Evolutionary conservation across 148 eudicot species (phyloP), one percentile per base, ranked within the genome.

Genomic region (Rhododendron williamsianum): DNA sequence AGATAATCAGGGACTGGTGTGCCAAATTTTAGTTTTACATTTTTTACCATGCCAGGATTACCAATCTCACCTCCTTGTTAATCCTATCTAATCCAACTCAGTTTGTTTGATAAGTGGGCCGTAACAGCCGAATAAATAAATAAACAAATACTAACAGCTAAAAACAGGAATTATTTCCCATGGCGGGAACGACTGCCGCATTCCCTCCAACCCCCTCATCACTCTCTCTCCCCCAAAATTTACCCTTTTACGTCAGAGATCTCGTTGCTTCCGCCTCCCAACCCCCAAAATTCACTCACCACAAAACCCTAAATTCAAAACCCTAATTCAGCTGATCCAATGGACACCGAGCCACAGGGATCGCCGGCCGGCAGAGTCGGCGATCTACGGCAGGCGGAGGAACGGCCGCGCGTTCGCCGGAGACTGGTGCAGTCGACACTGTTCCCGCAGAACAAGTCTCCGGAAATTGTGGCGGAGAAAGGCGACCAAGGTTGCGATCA

Each of bases 371-470:
- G 78, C 78, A 86, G 54, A 81, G 82, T 56, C 11, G 88, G 77
- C 87, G 90, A 89, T 85, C 85, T 81, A 1, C 88, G n/a, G 49
- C 81, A 88, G 80, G 86, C 88, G 56, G 89, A 85, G 56, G 90
- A 86, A 49, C 88, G 54, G 87, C 89, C 88, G 16, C 80, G 79
- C 35, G 87, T 85, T 41, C 92, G 92, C 82, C 91, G 98, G 84
- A 85, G 94, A 49, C 87, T 96, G 58, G 91, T 96, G 49, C 98
- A 96, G 82, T 88, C 94, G 83, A 96, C 93, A 60, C 80, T 96
- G 80, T 96, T 94, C 80, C 94, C 95, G 27, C 91, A 85, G 15
- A 91, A 58, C 65, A 58, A 83, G 48, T 85, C 93, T 45, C 91
- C 36, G 52, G 83, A 82, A 36, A 83, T 76, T 73, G 83, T 84